Conservation (phyloP, 805 yeast species). For the Saturnispora galanensis region DNA sequence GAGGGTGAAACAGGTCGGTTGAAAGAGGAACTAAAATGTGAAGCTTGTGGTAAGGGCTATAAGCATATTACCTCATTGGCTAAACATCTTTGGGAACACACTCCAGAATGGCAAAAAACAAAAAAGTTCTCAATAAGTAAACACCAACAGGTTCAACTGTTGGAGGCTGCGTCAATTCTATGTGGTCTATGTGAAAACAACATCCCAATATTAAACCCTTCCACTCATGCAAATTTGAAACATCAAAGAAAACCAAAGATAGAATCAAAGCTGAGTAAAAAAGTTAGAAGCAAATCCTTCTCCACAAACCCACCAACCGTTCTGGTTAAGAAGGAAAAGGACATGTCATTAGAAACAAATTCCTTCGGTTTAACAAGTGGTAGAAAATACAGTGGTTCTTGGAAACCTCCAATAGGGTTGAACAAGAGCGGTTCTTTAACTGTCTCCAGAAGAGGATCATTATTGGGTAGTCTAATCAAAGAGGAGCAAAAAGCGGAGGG, state of each 20-base stretch:
- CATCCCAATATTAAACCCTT: background rate
- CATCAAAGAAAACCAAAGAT: slow-evolving; percentile 7
- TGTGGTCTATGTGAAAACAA: slow-evolving; percentile 56
- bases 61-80: slow-evolving; percentile 84
- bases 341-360: background rate
- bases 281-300: slow-evolving; percentile 7
- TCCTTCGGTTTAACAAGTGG: background rate
- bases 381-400: slow-evolving; percentile 10
- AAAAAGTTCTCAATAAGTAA: slow-evolving; percentile 72
- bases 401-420: slow-evolving; percentile 10
- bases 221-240: background rate
- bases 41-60: slow-evolving; percentile 86
- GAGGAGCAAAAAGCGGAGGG: slow-evolving; percentile 5
- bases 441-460: slow-evolving; percentile 13
- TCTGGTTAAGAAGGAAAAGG: background rate
- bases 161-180: slow-evolving; percentile 69
- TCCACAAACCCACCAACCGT: background rate
- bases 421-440: slow-evolving; percentile 7
- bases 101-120: slow-evolving; percentile 89
- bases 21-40: slow-evolving; percentile 78
- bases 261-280: slow-evolving; percentile 11
- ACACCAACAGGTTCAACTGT: slow-evolving; percentile 78
- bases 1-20: slow-evolving; percentile 82
- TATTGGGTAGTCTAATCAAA: slow-evolving; percentile 6
- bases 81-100: slow-evolving; percentile 87